Base-by-base conservation (phyloP, 345 rosid species). In the Noccaea caerulescens region DNA sequence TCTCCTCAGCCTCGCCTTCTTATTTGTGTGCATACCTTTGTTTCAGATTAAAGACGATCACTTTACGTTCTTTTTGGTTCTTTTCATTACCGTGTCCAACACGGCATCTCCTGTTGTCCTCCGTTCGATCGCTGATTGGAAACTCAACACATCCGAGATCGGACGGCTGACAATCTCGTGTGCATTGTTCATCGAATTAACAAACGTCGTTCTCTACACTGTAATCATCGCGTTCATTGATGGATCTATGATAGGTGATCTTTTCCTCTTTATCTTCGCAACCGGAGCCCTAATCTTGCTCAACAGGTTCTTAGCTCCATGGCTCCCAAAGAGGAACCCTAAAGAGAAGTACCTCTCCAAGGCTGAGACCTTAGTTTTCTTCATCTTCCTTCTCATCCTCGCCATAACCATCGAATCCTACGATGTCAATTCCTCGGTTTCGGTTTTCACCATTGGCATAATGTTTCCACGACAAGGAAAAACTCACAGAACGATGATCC, bases 391-490 rank as follows among this genome's bases (percentile, higher is more conserved):
- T n/a, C 62, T 84, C 4, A 38, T 69, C 18, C 47, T 84, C 5
- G 78, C 87, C 1, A 53, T 80, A 16, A 8, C 80, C 7, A 75
- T 76, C 8, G 97, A 93, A 76, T 41, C 66, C 16, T 52, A 60
- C 6, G 84, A 84, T 2, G 80, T 57, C 10, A 88, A 77, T 54
- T 80, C 87, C 46, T 59, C 83, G 1, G 57, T 87, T 18, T 57
- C 83, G 33, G 82, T 81, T 54, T 93, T 87, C 76, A 27, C 87
- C 47, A 59, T 87, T 3, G 98, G 98, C 14, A 50, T 91, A 69
- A 55, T 84, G 85, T 89, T 89, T 80, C 98, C 98, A 2, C 73
- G 94, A 63, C 88, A 86, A 72, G 97, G 98, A 27, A 91, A 91
- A 64, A 82, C 91, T 1, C 80, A 82, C 3, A 60, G 97, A 58